Evolutionary conservation across 2,329 filamentous ascomycete species (phyloP).

Genomic region (Gliomastix tumulicola): DNA sequence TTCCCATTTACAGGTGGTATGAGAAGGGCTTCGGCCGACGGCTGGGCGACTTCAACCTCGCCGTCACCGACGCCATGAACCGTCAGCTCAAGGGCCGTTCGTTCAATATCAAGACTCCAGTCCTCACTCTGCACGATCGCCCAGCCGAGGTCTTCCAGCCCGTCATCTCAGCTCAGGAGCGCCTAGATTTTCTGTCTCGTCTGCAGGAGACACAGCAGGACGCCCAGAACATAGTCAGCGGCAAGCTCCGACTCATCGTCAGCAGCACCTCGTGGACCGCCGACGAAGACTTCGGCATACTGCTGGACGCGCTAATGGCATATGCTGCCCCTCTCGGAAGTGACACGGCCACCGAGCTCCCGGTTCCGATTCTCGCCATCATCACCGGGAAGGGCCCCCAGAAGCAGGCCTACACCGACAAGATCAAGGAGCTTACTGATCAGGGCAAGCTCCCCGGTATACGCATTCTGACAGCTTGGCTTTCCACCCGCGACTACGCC

Average conservation of each 20-base stretch:
- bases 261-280: slow-evolving; percentile 97
- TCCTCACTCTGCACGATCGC: slow-evolving; percentile 76
- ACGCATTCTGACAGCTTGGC: slow-evolving; percentile 74
- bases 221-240: slow-evolving; percentile 50
- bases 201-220: slow-evolving; percentile 58
- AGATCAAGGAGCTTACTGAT: slow-evolving; percentile 54
- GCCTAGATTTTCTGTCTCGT: slow-evolving; percentile 53
- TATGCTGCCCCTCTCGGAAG: slow-evolving; percentile 50
- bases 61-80: slow-evolving; percentile 86
- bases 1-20: slow-evolving; percentile 68
- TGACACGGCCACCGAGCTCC: slow-evolving; percentile 29
- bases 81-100: slow-evolving; percentile 56
- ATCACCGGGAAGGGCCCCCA: slow-evolving; percentile 94
- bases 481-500: slow-evolving; percentile 80
- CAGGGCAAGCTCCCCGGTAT: slow-evolving; percentile 61
- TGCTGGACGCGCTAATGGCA: slow-evolving; percentile 72
- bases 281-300: slow-evolving; percentile 87
- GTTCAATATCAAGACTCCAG: slow-evolving; percentile 57
- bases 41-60: slow-evolving; percentile 67
- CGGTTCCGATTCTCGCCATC: slow-evolving; percentile 71
- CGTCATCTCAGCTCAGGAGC: slow-evolving; percentile 36
- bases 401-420: slow-evolving; percentile 64
- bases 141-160: slow-evolving; percentile 80
- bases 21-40: slow-evolving; percentile 64
- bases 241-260: slow-evolving; percentile 64